Conservation (phyloP, 2,329 filamentous ascomycete species). For the Xylaria multiplex region DNA sequence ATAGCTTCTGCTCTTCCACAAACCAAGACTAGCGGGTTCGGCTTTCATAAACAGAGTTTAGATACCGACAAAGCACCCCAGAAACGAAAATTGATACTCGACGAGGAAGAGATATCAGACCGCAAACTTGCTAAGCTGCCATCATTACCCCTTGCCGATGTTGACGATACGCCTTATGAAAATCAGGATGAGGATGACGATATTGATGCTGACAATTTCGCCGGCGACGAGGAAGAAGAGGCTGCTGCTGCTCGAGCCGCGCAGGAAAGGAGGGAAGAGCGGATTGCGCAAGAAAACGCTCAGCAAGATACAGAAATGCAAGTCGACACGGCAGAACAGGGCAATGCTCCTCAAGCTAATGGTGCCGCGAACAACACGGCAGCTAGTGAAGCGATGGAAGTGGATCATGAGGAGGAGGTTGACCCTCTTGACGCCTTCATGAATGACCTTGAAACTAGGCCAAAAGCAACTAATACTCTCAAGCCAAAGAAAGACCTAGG, state of each 20-base stretch:
- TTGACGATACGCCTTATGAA: conserved; percentile 68
- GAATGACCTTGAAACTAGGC: conserved; percentile 70
- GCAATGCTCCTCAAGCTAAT: conserved; percentile 41
- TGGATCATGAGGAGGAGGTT: conserved; percentile 73
- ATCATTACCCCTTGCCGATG: conserved; percentile 73
- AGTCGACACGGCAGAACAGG: conserved; percentile 48
- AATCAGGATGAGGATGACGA: conserved; percentile 72
- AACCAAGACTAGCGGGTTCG: conserved; percentile 84
- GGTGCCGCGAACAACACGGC: conserved; percentile 39
- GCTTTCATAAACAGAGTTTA: conserved; percentile 73
- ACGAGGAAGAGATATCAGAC: conserved; percentile 85
- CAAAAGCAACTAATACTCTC: conserved; percentile 36
- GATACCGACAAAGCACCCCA: conserved; percentile 73
- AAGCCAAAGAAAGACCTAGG: conserved; percentile 54
- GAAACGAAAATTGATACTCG: conserved; percentile 83
- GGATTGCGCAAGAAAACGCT: conserved; percentile 62
- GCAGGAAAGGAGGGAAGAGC: conserved; percentile 83
- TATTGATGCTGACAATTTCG: conserved; percentile 79
- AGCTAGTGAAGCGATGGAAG: conserved; percentile 62
- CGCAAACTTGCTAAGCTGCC: conserved; percentile 93
- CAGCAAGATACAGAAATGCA: conserved; percentile 60
- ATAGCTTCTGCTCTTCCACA: conserved; percentile 69
- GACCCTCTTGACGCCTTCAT: conserved; percentile 99
- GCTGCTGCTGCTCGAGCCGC: conserved; percentile 86
- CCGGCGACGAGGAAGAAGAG: conserved; percentile 85